Conservation (phyloP, 108 stramenopile genomes). For the Chaetoceros muelleri region DNA sequence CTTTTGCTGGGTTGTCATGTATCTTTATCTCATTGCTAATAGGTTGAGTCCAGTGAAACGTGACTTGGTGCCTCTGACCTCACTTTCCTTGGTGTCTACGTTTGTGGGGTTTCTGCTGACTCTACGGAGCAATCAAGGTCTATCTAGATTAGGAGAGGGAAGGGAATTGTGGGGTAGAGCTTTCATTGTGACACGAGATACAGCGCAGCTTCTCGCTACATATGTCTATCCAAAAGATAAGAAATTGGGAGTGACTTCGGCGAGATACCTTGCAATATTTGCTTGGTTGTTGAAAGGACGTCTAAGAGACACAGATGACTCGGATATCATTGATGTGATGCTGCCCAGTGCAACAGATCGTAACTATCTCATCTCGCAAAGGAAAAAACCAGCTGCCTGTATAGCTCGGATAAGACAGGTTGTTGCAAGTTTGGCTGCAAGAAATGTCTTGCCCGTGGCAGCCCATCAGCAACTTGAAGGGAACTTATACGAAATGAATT, state of each 20-base stretch:
- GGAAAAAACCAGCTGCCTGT: constrained; percentile 14
- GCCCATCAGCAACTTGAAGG: background rate
- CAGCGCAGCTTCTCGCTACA: constrained; percentile 11
- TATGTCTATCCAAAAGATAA: constrained; percentile 13
- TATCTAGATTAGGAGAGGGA: constrained; percentile 20
- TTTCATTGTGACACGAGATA: constrained; percentile 3
- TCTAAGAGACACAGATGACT: constrained; percentile 20
- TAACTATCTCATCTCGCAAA: constrained; percentile 12
- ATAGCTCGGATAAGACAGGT: constrained; percentile 26
- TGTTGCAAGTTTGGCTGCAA: constrained; percentile 14
- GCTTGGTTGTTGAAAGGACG: constrained; percentile 24
- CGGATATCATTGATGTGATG: constrained; percentile 5
- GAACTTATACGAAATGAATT: background rate
- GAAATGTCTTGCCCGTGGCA: constrained; percentile 4
- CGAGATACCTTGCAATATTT: constrained; percentile 20
- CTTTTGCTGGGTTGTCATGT: background rate
- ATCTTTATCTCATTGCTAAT: background rate
- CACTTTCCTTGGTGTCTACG: constrained; percentile 14
- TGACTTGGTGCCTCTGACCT: background rate
- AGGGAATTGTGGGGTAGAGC: constrained; percentile 14
- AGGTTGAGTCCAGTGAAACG: background rate
- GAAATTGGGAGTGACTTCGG: constrained; percentile 12
- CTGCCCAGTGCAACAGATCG: constrained; percentile 17
- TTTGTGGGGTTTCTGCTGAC: constrained; percentile 27
- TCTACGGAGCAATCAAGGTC: constrained; percentile 22